Percentiles rank a stretch among this genome's conserved stretches.
Evolutionary conservation across 495 filamentous ascomycete species (phyloP).

Genomic region (Penicillium coffeae): DNA sequence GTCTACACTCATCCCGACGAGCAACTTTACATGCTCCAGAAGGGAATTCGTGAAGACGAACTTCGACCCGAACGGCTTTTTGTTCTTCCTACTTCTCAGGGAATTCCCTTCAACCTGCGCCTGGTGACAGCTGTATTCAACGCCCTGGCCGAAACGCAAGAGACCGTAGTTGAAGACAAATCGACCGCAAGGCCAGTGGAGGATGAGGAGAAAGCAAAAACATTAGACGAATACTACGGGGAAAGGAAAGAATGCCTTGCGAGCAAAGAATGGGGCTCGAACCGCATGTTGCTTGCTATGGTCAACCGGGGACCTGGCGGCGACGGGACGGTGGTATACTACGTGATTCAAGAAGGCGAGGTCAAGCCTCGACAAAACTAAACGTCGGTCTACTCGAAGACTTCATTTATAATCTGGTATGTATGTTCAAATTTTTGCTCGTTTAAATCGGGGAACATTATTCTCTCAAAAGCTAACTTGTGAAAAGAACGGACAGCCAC

Average conservation of each 20-base stretch:
- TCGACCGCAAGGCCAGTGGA: conserved; percentile 1
- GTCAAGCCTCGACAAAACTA: conserved; percentile 96
- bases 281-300: conserved; percentile 77
- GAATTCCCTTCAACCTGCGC: conserved; percentile 76
- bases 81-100: conserved; percentile 78
- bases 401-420: background rate
- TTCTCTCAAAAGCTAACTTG: conserved; percentile 11
- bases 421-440: background rate
- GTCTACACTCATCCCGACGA: conserved; percentile 93
- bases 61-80: conserved; percentile 66
- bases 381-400: conserved; percentile 5
- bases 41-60: conserved; percentile 42
- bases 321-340: conserved; percentile 93
- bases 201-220: conserved; percentile 25
- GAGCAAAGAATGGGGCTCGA: conserved; percentile 46
- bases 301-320: conserved; percentile 57
- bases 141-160: conserved; percentile 41
- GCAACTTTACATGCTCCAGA: conserved; percentile 72
- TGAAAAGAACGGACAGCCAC: conserved; percentile 6
- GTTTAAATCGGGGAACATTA: conserved; percentile 2
- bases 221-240: conserved; percentile 36
- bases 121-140: conserved; percentile 81
- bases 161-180: conserved; percentile 24
- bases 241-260: conserved; percentile 28
- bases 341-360: conserved; percentile 89